These are phyloP conservation scores for Ilex asprella DNA, from an alignment of 257 asterid species.

Conservation along the genomic window DNA sequence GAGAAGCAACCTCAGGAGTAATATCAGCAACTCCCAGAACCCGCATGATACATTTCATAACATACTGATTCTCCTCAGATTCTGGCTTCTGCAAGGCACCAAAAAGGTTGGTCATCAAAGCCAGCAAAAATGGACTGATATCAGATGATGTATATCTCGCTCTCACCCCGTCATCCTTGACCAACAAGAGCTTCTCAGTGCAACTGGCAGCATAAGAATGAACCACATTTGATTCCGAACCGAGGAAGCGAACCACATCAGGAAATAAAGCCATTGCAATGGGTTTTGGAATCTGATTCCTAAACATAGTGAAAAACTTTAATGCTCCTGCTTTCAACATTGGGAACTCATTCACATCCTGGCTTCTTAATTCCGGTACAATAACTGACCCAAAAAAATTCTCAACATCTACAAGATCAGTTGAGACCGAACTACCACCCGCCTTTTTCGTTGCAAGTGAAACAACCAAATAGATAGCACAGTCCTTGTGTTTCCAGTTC, in stretches of 20 bases:
- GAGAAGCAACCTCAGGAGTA: slow-evolving; percentile 66
- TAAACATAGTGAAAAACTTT: slow-evolving; percentile 86
- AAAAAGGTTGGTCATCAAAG: slow-evolving; percentile 74
- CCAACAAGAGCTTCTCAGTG: slow-evolving; percentile 81
- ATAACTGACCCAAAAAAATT: slow-evolving; percentile 72
- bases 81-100: slow-evolving; percentile 79
- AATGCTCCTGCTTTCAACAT: slow-evolving; percentile 90
- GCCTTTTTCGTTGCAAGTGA: slow-evolving; percentile 86
- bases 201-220: slow-evolving; percentile 98
- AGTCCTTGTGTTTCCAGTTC: slow-evolving; percentile 94
- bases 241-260: slow-evolving; percentile 70
- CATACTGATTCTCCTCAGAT: slow-evolving; percentile 95
- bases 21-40: slow-evolving; percentile 82
- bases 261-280: slow-evolving; percentile 68
- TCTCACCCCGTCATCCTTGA: slow-evolving; percentile 71
- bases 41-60: slow-evolving; percentile 94
- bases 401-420: slow-evolving; percentile 86
- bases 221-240: slow-evolving; percentile 74
- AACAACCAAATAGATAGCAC: slow-evolving; percentile 85
- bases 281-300: slow-evolving; percentile 68
- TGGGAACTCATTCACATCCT: slow-evolving; percentile 69
- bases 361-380: slow-evolving; percentile 79
- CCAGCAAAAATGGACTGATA: slow-evolving; percentile 57
- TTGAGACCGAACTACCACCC: slow-evolving; percentile 67
- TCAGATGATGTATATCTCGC: slow-evolving; percentile 71